Evolutionary conservation across 345 rosid species (phyloP), one percentile per base, ranked within the genome.

Genomic region (Populus nigra): DNA sequence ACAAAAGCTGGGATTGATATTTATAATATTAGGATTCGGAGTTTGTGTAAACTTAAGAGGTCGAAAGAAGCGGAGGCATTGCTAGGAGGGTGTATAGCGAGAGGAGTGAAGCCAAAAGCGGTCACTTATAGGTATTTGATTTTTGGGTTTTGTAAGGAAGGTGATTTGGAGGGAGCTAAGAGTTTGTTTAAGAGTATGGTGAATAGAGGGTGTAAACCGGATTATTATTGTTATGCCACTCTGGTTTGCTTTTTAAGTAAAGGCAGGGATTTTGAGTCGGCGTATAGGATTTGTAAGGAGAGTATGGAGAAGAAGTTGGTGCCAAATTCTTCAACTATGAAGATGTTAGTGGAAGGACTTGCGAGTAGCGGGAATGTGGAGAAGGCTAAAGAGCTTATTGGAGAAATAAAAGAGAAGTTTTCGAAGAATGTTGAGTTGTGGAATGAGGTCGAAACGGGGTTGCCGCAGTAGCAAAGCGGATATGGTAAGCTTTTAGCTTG

Each of bases 361-460:
- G 93, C 86, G 0, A 77, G 85, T 6, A 49, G 39, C 11, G 87
- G 90, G 0, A 92, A 88, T 73, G 87, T 91, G 3, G 86, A 79
- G 1, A 94, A 92, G 84, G 99, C 97, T 0, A 87, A 84, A 63
- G 88, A 84, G 76, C 88, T 92, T 25, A 77, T 89, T 41, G 80
- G 66, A 73, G 76, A 79, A 47, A 80, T 96, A 57, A 93, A 92
- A 86, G 83, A 83, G 85, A 87, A 74, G 83, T 88, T 96, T 80
- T 8, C 85, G 0, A 88, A 79, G 79, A 89, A 83, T 22, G 79
- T 61, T 5, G 88, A 86, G 68, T 35, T 81, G 84, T 96, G 99
- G 99, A 83, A 88, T 73, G 99, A 92, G 80, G 79, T 96, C 5
- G 97, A 92, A 86, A 92, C 96, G 1, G 87, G 76, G 27, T 87